These are phyloP conservation scores for Mimosa pudica DNA, from an alignment of 306 rosid genomes.

Conservation along the genomic window DNA sequence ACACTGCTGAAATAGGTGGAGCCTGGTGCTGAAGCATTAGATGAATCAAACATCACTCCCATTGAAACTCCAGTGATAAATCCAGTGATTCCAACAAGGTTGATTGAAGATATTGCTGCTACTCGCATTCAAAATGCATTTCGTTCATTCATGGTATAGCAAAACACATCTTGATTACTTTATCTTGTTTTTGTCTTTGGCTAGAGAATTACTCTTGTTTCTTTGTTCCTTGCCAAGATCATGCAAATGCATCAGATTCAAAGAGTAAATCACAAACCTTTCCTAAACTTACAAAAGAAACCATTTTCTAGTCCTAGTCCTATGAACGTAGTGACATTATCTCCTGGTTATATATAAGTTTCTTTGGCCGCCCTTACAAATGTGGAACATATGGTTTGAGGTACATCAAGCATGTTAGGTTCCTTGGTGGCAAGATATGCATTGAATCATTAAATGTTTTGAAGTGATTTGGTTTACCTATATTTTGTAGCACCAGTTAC, in stretches of 20 bases:
- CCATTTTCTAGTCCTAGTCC: not conserved
- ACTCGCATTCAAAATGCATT: constrained; percentile 75
- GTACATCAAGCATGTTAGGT: not conserved
- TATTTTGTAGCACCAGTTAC: no score
- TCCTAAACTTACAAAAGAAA: not conserved
- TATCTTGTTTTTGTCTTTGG: not conserved
- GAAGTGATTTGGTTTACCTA: no score
- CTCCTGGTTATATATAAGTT: not conserved
- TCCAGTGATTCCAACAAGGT: constrained; percentile 36
- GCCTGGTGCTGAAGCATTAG: constrained; percentile 30
- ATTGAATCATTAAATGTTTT: no score
- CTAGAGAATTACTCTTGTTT: not conserved
- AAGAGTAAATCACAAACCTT: not conserved
- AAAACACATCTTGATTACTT: not conserved
- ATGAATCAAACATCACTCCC: constrained; percentile 38
- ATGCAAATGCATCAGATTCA: not conserved
- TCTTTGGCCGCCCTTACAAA: not conserved
- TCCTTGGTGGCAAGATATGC: not conserved
- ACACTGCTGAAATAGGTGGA: constrained; percentile 35
- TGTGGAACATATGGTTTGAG: not conserved
- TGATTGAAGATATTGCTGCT: constrained; percentile 59
- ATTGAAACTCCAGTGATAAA: constrained; percentile 39
- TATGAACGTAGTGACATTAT: not conserved
- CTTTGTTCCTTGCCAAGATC: not conserved
- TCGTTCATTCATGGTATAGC: constrained; percentile 57